Base-by-base conservation (phyloP, 2,329 filamentous ascomycete genomes). In the Beauveria sp. region DNA sequence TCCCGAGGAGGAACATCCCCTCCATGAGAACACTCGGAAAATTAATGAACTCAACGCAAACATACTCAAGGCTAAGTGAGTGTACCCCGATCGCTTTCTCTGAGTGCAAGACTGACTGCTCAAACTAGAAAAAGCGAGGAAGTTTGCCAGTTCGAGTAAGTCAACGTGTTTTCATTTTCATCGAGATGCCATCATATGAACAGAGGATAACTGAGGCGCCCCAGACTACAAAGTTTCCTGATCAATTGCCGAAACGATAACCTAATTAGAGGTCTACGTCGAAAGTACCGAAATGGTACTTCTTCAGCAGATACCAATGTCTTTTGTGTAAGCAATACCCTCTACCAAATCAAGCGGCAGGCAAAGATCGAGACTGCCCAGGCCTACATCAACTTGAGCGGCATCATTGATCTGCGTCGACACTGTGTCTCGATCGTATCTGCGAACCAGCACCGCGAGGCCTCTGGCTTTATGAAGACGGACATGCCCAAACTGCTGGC, bases 341-440 rank as follows among this genome's bases (percentile, higher is more conserved):
- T 72, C 3, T 81, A 81, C 66, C 75, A 74, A 75, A 63, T 72
- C 0, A 43, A 75, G 26, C 72, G 78, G 3, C 26, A 68, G 0
- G 45, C 61, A 3, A 64, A 70, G 1, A 68, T 49, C 18, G 62
- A 65, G 5, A 59, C 49, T 5, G 68, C 73, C 3, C 61, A 69
- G 22, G 72, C 70, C 0, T 68, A 67, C n/a, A 72, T 81, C 2
- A 20, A 66, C 0, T 66, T 79, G 5, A 79, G 77, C 55, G 78
- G 78, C 0, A 77, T 81, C 46, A 16, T 78, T 0, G 65, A 67
- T 3, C 61, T 80, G 0, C 73, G 79, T 2, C 71, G 69, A 52
- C 71, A 80, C 63, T 81, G 78, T 67, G 74, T 79, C 54, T 71
- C 73, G 1, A 74, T 81, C 7, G 75, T 81, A 1, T 75, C 75